A percentile compares a stretch with the other conserved stretches of the same genome.
phyloP scores from a whole-genome alignment of 140 eudicot species.

The Flaveria floridana region DNA sequence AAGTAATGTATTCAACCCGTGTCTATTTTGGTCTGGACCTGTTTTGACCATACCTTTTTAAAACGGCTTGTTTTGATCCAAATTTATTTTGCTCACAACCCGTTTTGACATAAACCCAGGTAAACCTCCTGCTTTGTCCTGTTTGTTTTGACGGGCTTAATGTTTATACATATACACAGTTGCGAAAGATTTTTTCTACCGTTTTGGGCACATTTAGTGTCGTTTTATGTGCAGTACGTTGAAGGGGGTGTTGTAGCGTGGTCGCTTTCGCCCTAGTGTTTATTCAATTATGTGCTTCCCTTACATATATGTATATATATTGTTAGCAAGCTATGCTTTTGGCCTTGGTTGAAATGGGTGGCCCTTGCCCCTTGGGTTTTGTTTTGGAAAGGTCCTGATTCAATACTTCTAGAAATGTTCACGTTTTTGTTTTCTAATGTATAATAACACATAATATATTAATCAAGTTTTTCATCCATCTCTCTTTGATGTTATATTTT shows the following conservation, averaged over 20 bases:
- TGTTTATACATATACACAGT: neutral
- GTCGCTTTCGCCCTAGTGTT: neutral
- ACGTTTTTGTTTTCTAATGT: no score
- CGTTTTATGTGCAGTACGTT: neutral
- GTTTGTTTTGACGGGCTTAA: neutral
- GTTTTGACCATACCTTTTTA: neutral
- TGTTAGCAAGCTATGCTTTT: neutral
- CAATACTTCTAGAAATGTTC: no score
- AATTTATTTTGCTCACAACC: neutral
- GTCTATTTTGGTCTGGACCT: neutral
- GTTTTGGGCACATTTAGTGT: neutral
- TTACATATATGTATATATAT: no score
- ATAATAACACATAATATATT: no score
- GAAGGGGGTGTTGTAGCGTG: neutral
- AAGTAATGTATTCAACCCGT: neutral
- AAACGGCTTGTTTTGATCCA: neutral
- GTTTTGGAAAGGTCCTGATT: no score
- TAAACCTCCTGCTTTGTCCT: neutral
- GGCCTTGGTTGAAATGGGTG: neutral
- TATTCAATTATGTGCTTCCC: neutral
- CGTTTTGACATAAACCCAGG: neutral
- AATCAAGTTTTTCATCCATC: no score
- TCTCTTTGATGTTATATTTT: no score
- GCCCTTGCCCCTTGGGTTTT: no score
- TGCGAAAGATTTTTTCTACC: neutral